phyloP scores from a whole-genome alignment of 2,329 filamentous ascomycete species.

The Claviceps sp. region DNA sequence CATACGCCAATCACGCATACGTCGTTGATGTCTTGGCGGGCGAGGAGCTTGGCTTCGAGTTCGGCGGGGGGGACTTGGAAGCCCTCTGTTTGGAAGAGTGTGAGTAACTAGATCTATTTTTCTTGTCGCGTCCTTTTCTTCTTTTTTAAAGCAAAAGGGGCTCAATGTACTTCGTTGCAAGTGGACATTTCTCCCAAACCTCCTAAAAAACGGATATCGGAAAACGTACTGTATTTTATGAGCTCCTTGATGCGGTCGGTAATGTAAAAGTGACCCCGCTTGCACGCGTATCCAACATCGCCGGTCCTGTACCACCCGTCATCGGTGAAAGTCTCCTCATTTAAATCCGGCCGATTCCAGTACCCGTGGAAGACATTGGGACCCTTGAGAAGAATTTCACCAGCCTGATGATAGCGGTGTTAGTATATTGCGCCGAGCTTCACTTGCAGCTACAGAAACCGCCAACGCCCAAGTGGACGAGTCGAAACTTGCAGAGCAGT shows the following conservation, averaged over 20 bases:
- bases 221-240: slow-evolving; percentile 35
- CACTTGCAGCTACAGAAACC: not conserved
- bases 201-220: too few relatives aligned
- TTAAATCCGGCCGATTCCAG: slow-evolving; percentile 58
- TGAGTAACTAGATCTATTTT: not conserved
- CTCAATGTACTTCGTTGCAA: too few relatives aligned
- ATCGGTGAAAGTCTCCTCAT: slow-evolving; percentile 53
- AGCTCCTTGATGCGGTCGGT: slow-evolving; percentile 72
- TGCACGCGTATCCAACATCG: slow-evolving; percentile 69
- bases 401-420: not conserved
- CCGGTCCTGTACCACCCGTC: slow-evolving; percentile 89
- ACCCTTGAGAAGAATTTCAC: slow-evolving; percentile 66
- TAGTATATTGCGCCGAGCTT: not conserved
- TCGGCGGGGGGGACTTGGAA: slow-evolving; percentile 60
- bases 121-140: too few relatives aligned
- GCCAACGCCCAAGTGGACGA: not conserved
- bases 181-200: too few relatives aligned
- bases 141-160: not conserved
- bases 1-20: slow-evolving; percentile 51
- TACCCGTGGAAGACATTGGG: slow-evolving; percentile 75
- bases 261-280: slow-evolving; percentile 72
- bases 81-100: slow-evolving; percentile 30
- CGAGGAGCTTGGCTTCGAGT: slow-evolving; percentile 37
- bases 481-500: not conserved
- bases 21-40: slow-evolving; percentile 35